Evolutionary conservation across 2,329 filamentous ascomycete species (phyloP).

Genomic region (Fonsecaea monophora): DNA sequence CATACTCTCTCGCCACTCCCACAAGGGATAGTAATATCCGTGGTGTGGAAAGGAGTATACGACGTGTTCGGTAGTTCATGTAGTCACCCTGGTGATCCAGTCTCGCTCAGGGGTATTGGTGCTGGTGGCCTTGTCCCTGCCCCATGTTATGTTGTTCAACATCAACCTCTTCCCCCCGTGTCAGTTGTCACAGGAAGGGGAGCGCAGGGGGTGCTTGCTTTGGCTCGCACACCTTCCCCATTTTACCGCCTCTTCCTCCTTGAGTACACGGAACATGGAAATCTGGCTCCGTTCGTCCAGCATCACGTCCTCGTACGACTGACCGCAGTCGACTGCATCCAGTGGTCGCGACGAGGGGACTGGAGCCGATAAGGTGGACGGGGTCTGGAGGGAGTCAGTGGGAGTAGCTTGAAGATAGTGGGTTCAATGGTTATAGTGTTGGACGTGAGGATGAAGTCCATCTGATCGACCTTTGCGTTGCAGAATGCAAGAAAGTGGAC

Average conservation of each 20-base stretch:
- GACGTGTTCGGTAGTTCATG: neutral
- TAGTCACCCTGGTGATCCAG: neutral
- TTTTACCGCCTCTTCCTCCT: conserved; percentile 5
- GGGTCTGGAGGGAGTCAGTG: too few relatives aligned
- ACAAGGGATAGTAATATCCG: neutral
- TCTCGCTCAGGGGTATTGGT: neutral
- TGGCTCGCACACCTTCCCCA: neutral
- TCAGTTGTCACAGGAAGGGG: conserved; percentile 3
- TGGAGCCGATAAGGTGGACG: neutral
- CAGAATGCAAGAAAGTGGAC: too few relatives aligned
- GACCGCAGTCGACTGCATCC: neutral
- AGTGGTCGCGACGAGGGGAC: neutral
- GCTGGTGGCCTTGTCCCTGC: neutral
- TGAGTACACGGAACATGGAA: neutral
- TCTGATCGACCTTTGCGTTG: too few relatives aligned
- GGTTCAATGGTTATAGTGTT: too few relatives aligned
- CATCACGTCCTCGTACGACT: neutral
- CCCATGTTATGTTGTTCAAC: neutral
- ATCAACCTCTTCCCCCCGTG: neutral
- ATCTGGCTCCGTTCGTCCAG: neutral
- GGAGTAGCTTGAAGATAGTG: neutral
- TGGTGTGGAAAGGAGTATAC: too few relatives aligned
- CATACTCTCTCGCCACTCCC: neutral
- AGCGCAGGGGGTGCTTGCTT: neutral
- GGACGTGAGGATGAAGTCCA: too few relatives aligned